Evolutionary conservation across 345 rosid species (phyloP), one percentile per base, ranked within the genome.

Genomic region (Citrus medica): DNA sequence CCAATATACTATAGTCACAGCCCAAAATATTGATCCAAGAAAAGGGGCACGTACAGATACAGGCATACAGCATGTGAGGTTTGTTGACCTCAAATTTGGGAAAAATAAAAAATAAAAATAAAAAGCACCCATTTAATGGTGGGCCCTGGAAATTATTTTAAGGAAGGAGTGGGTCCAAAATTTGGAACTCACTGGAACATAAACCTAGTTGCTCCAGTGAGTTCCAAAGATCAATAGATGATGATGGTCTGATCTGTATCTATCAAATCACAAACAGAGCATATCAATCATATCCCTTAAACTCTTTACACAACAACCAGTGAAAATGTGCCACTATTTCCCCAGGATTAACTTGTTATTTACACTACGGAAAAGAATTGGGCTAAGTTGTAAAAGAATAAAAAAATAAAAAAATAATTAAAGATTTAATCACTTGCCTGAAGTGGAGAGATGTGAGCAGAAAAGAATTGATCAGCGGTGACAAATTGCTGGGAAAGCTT

Each of bases 401-500:
- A 17, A 17, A 51, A 51, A 5, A 51, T 0, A 5, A 35, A 35
- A 53, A 53, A 51, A 53, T 1, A 51, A 51, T 51, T 51, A 7
- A 51, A 51, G 56, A 53, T 16, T 53, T 53, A 53, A 53, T 53
- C 21, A 60, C 85, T 80, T 79, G 69, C 97, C 97, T 95, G 98
- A 76, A 95, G 88, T 74, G 98, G 98, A 40, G 95, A 89, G 87
- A 93, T 71, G 62, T 63, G 86, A 62, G 90, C 84, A 21, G 80
- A 74, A 68, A 84, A 92, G 87, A 91, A 93, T 80, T 95, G 98
- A 78, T 93, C 97, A 25, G 92, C 90, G 5, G 92, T 83, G 53
- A 88, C 42, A 59, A 85, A 95, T 7, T 83, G 62, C 79, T 82
- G 95, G 22, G 38, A 78, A 72, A 95, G 69, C 83, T 86, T 90